phyloP scores from a whole-genome alignment of 2,329 filamentous ascomycete species.

The Colletotrichum tamarilloi region DNA sequence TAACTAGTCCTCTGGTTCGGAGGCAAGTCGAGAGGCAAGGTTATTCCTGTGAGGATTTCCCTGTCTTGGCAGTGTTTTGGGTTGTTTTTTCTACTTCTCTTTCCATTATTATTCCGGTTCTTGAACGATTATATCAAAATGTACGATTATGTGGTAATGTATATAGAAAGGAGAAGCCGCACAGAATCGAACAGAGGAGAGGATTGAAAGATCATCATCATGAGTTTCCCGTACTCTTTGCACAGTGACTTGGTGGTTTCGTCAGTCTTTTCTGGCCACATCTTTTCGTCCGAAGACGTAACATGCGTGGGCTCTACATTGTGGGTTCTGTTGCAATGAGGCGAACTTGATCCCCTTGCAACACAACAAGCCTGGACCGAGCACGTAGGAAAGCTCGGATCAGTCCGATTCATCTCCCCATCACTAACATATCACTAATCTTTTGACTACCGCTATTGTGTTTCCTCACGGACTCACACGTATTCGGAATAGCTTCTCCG shows the following conservation, averaged over 20 bases:
- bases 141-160: slow-evolving; percentile 35
- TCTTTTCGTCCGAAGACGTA: neutral
- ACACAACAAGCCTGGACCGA: neutral
- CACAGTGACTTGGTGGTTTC: neutral
- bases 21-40: neutral
- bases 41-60: slow-evolving; percentile 1
- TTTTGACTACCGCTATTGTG: neutral
- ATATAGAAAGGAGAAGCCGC: slow-evolving; percentile 13
- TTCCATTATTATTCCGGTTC: neutral
- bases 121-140: slow-evolving; percentile 2
- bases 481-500: neutral
- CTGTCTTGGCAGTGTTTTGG: slow-evolving; percentile 23
- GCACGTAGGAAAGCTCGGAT: neutral
- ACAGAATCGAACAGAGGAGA: slow-evolving; percentile 23
- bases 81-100: neutral
- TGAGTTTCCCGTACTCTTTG: too few species aligned
- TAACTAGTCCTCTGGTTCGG: neutral
- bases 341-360: neutral
- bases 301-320: neutral
- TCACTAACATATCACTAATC: neutral
- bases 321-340: neutral
- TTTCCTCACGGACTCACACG: neutral
- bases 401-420: neutral
- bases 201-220: slow-evolving; percentile 2
- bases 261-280: neutral